These are phyloP conservation scores for Yarrowia deformans DNA, from an alignment of 805 yeast genomes.

Conservation along the genomic window DNA sequence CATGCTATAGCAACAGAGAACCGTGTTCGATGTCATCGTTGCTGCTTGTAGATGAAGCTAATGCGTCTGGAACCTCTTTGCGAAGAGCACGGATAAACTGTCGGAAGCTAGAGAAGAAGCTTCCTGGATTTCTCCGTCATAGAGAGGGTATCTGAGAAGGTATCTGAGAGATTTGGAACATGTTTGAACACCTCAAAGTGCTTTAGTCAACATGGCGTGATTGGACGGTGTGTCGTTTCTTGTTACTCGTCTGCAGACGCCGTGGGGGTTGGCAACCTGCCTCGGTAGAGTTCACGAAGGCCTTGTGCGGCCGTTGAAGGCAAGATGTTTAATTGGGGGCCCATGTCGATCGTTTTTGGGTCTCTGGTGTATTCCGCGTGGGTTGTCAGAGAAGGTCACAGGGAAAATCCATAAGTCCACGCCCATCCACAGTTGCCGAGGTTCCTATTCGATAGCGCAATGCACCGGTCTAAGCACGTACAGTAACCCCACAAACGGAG, in stretches of 20 bases:
- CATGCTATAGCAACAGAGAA: background rate
- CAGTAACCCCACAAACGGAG: slow-evolving; percentile 1
- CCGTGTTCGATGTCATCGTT: too few relatives aligned
- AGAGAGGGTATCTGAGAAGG: too few relatives aligned
- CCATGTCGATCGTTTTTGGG: slow-evolving; percentile 1
- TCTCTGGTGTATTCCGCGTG: too few relatives aligned
- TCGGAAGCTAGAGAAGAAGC: background rate
- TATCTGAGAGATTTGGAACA: too few relatives aligned
- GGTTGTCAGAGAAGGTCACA: too few relatives aligned
- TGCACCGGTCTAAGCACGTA: background rate
- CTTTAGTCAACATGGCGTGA: too few relatives aligned
- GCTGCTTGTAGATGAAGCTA: background rate
- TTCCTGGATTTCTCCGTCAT: background rate
- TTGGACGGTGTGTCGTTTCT: background rate
- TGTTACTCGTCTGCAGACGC: background rate
- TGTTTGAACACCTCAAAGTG: too few relatives aligned
- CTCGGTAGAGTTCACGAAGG: slow-evolving; percentile 4
- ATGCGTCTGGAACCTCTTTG: background rate
- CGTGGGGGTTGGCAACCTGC: slow-evolving; percentile 2
- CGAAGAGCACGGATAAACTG: background rate
- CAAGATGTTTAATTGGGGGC: slow-evolving; percentile 10
- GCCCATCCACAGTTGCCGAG: too few relatives aligned
- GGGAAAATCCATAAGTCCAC: too few relatives aligned
- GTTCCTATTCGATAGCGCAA: background rate
- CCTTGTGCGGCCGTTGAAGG: background rate